Conservation (phyloP, 2,329 filamentous ascomycete genomes). For the Didymella sp. region DNA sequence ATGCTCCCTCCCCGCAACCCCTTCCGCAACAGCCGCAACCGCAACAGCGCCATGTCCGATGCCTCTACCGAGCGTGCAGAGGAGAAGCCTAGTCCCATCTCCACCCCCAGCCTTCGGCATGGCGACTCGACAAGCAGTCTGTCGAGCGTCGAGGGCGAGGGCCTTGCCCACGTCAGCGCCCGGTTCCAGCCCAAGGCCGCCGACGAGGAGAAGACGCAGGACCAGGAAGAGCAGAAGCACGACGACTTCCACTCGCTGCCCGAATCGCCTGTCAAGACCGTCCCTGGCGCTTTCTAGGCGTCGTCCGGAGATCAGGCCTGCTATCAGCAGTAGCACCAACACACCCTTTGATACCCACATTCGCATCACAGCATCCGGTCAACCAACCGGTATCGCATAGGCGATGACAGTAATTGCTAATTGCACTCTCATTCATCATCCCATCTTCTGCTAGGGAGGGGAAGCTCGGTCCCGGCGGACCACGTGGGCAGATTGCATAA, state of each 20-base stretch:
- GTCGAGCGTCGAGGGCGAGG: constrained; percentile 43
- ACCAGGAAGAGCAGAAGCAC: background rate
- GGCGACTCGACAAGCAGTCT: constrained; percentile 45
- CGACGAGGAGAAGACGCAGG: constrained; percentile 29
- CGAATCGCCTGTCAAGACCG: constrained; percentile 41
- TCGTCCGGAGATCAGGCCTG: background rate
- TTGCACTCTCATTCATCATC: background rate
- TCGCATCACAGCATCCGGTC: background rate
- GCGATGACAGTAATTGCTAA: background rate
- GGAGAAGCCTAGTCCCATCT: constrained; percentile 40
- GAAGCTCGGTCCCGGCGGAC: background rate
- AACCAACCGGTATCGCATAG: too few relatives aligned
- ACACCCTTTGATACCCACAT: constrained; percentile 1
- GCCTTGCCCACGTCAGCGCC: constrained; percentile 38
- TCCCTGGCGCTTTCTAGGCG: constrained; percentile 44
- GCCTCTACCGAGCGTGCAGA: constrained; percentile 36
- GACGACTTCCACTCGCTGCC: constrained; percentile 51
- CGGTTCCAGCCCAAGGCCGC: constrained; percentile 37
- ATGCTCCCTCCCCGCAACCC: constrained; percentile 80
- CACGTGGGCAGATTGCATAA: background rate
- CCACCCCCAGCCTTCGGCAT: constrained; percentile 47
- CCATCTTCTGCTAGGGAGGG: too few relatives aligned
- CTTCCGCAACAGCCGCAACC: constrained; percentile 56
- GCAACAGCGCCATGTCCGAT: constrained; percentile 46
- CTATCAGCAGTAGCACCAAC: background rate